A percentile compares a stretch with the other conserved stretches of the same genome.
These are phyloP conservation scores for Dioscorea zingiberensis DNA, from an alignment of 106 monocot species.

Conservation along the genomic window DNA sequence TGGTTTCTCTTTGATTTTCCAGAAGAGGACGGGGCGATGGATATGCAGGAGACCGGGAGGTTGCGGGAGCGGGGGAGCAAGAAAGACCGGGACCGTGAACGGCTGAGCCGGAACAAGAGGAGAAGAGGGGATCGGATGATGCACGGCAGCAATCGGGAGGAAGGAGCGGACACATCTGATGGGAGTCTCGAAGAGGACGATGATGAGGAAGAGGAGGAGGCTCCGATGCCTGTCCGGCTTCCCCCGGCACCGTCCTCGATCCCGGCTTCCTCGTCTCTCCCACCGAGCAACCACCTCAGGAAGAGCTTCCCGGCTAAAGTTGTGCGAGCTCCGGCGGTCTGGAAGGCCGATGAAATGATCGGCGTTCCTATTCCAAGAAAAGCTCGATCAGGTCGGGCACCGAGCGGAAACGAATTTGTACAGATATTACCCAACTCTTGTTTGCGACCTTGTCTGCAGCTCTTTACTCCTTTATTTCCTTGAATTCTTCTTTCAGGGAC, in stretches of 20 bases:
- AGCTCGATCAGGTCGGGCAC: slow-evolving; percentile 64
- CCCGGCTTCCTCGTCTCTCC: slow-evolving; percentile 11
- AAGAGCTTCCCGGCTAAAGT: slow-evolving; percentile 39
- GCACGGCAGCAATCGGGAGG: slow-evolving; percentile 44
- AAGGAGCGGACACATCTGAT: slow-evolving; percentile 55
- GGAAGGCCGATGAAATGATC: slow-evolving; percentile 90
- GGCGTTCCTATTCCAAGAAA: slow-evolving; percentile 80
- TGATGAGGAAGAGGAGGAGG: slow-evolving; percentile 74
- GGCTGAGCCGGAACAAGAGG: slow-evolving; percentile 65
- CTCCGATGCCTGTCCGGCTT: slow-evolving; percentile 15
- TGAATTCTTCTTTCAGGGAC: slow-evolving; percentile 50
- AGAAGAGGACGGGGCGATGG: slow-evolving; percentile 71
- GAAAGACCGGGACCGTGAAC: slow-evolving; percentile 84
- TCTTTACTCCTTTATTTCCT: slow-evolving; percentile 14
- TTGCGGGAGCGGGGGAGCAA: slow-evolving; percentile 57
- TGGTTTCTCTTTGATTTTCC: slow-evolving; percentile 12
- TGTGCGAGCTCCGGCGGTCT: slow-evolving; percentile 35
- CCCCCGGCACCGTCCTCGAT: slow-evolving; percentile 8
- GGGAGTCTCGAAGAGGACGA: slow-evolving; percentile 75
- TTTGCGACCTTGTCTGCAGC: not conserved
- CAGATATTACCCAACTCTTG: not conserved
- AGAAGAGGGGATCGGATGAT: slow-evolving; percentile 69
- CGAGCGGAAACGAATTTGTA: not conserved
- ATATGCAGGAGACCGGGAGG: slow-evolving; percentile 58
- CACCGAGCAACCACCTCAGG: slow-evolving; percentile 19